Evolutionary conservation across 164 flowering plant genomes (phyloP).

Genomic region (Tetrastigma voinierianum): DNA sequence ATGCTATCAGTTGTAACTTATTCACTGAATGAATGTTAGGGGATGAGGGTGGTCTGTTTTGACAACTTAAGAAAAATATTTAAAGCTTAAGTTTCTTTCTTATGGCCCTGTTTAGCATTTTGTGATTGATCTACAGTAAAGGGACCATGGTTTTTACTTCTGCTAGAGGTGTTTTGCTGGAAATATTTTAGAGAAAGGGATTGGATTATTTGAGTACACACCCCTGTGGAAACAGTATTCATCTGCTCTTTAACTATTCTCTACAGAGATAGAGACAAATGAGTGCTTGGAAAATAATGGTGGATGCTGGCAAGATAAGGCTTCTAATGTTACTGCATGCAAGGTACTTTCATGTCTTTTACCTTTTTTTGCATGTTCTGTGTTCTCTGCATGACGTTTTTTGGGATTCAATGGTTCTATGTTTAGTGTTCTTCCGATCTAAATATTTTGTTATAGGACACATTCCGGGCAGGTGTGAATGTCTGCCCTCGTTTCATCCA

Average conservation of each 20-base stretch:
- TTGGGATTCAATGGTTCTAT: not conserved
- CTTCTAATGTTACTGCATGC: constrained; percentile 81
- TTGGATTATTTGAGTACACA: not conserved
- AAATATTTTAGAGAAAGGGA: not conserved
- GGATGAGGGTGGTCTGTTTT: too few species aligned
- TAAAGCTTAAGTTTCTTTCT: too few species aligned
- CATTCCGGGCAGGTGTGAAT: constrained; percentile 91
- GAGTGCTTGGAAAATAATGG: constrained; percentile 88
- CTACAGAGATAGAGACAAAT: constrained; percentile 80
- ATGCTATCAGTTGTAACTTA: too few species aligned
- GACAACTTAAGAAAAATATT: too few species aligned
- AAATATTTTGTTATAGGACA: constrained; percentile 53
- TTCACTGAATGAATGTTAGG: too few species aligned
- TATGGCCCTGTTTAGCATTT: too few species aligned
- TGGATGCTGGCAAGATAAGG: constrained; percentile 89
- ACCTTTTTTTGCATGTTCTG: not conserved
- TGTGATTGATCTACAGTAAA: too few species aligned
- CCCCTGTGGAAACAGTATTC: constrained; percentile 1
- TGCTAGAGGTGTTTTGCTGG: not conserved
- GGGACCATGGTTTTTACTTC: not conserved
- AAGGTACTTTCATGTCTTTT: constrained; percentile 43
- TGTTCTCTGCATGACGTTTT: constrained; percentile 1
- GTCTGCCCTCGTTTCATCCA: too few species aligned
- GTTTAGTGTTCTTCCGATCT: not conserved
- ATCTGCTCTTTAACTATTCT: constrained; percentile 3